Evolutionary conservation across 305 asterid species (phyloP).

Genomic region (Solanum hybrid): DNA sequence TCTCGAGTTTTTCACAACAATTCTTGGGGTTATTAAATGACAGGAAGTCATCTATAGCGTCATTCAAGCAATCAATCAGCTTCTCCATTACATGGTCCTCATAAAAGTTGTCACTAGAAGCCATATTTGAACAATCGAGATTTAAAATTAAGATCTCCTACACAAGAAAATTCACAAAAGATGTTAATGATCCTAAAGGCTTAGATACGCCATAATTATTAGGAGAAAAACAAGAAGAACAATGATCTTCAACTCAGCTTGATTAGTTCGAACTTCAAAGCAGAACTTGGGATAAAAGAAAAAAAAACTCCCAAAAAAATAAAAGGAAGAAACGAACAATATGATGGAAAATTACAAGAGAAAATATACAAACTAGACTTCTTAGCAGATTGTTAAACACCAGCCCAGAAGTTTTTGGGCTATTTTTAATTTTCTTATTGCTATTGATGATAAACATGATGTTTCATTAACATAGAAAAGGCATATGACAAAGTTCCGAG

Average conservation of each 20-base stretch:
- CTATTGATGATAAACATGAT: not conserved
- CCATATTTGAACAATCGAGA: not conserved
- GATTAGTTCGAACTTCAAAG: not conserved
- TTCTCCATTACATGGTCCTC: conserved; percentile 13
- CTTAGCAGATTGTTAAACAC: not conserved
- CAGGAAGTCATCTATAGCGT: conserved; percentile 37
- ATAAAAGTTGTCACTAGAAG: not conserved
- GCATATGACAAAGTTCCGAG: not conserved
- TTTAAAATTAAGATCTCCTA: conserved; percentile 27
- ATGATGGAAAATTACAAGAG: not conserved
- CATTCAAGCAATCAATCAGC: conserved; percentile 25
- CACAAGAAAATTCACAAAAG: not conserved
- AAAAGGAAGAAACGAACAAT: not conserved
- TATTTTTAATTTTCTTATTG: not conserved
- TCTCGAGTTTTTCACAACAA: conserved; percentile 57
- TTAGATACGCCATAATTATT: not conserved
- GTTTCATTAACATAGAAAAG: not conserved
- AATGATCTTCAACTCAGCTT: not conserved
- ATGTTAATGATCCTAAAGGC: not conserved
- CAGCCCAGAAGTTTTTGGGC: not conserved
- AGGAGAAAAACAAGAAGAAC: not conserved
- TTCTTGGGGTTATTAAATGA: conserved; percentile 24
- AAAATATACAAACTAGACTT: not conserved
- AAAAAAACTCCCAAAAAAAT: not conserved
- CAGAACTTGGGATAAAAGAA: not conserved